phyloP scores from a whole-genome alignment of 2,329 filamentous ascomycete genomes.

The Exserohilum turcica region DNA sequence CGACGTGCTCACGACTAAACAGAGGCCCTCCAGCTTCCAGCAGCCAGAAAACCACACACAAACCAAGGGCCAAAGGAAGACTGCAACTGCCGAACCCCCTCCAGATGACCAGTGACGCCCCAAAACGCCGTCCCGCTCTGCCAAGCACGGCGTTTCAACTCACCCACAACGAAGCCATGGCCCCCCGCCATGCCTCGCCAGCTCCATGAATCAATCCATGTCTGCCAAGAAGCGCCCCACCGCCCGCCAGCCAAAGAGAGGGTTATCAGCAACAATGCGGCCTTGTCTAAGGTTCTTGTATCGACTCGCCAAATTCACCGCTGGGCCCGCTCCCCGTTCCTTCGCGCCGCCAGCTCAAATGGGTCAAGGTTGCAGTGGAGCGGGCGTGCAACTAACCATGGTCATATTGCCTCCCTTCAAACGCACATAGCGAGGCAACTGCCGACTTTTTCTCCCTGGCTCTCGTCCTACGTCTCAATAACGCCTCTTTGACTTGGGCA shows the following conservation, averaged over 20 bases:
- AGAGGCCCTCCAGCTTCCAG: not conserved
- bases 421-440: constrained; percentile 31
- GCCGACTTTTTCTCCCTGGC: constrained; percentile 31
- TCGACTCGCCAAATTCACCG: constrained; percentile 36
- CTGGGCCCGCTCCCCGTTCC: constrained; percentile 19
- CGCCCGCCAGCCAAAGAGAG: constrained; percentile 24
- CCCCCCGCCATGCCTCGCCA: constrained; percentile 25
- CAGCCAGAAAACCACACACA: not conserved
- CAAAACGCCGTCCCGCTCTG: constrained; percentile 16
- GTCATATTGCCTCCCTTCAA: constrained; percentile 16
- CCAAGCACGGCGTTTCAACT: constrained; percentile 26
- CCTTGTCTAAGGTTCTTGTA: constrained; percentile 17
- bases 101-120: constrained; percentile 7
- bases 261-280: constrained; percentile 24
- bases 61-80: not conserved
- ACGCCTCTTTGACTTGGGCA: constrained; percentile 3
- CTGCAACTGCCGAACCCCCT: constrained; percentile 20
- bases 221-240: constrained; percentile 42
- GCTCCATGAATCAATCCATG: constrained; percentile 28
- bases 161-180: constrained; percentile 20
- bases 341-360: constrained; percentile 25
- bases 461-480: constrained; percentile 15
- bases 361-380: constrained; percentile 19
- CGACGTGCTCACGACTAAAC: not conserved
- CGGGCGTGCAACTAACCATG: constrained; percentile 24